phyloP scores from a whole-genome alignment of 805 yeast genomes.

The Isabelozyma heimii region DNA sequence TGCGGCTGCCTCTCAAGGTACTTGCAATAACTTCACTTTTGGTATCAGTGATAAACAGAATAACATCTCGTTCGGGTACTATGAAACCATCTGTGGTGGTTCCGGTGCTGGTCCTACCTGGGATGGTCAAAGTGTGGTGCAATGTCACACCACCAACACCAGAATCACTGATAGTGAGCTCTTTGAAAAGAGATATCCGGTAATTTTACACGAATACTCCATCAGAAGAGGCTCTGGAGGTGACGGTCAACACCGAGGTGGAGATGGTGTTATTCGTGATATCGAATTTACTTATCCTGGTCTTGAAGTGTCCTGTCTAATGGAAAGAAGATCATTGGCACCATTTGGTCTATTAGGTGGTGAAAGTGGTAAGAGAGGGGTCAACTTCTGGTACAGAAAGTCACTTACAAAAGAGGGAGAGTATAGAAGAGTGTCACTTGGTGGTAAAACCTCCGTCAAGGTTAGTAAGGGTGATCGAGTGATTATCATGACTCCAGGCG shows the following conservation, averaged over 20 bases:
- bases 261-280: conserved; percentile 84
- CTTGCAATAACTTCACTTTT: conserved; percentile 91
- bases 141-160: conserved; percentile 92
- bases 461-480: conserved; percentile 39
- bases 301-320: conserved; percentile 68
- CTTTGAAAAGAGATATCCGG: conserved; percentile 86
- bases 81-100: conserved; percentile 95
- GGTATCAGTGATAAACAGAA: conserved; percentile 66
- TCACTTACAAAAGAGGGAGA: conserved; percentile 10
- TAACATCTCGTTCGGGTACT: conserved; percentile 76
- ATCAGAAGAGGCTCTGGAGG: conserved; percentile 81
- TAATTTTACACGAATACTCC: conserved; percentile 67
- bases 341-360: conserved; percentile 93
- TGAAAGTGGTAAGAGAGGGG: conserved; percentile 68
- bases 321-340: conserved; percentile 80
- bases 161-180: conserved; percentile 89
- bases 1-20: conserved; percentile 95
- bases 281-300: conserved; percentile 60
- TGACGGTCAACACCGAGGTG: conserved; percentile 67
- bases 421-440: conserved; percentile 23
- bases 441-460: conserved; percentile 32
- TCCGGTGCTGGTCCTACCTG: conserved; percentile 88
- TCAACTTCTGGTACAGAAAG: conserved; percentile 31
- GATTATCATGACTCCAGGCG: conserved; percentile 42
- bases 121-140: conserved; percentile 88